Evolutionary conservation across 1,284 basidiomycete genomes (phyloP).

Genomic region (Pseudozyma sp.): DNA sequence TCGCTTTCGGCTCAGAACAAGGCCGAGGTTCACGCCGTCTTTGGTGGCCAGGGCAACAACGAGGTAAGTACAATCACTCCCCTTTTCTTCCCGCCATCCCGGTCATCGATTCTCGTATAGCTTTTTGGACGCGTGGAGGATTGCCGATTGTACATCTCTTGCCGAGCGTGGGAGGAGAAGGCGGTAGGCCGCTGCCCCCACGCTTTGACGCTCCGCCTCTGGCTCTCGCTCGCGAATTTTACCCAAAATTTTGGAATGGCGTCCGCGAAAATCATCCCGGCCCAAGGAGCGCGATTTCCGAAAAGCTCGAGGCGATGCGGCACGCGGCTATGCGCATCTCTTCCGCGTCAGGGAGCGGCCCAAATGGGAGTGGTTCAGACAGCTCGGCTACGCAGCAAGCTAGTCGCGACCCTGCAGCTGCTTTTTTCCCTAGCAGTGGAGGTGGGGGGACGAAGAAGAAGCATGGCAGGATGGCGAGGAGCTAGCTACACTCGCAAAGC

Average conservation of each 20-base stretch:
- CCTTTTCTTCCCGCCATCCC: not conserved
- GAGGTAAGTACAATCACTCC: slow-evolving; percentile 72
- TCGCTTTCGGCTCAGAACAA: slow-evolving; percentile 77
- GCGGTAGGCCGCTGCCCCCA: not conserved
- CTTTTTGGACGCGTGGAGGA: slow-evolving; percentile 28
- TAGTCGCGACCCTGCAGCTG: slow-evolving; percentile 34
- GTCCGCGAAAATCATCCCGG: slow-evolving; percentile 11
- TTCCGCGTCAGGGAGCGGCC: not conserved
- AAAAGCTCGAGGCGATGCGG: not conserved
- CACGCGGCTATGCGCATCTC: not conserved
- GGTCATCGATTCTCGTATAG: not conserved
- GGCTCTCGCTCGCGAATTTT: not conserved
- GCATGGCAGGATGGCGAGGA: not conserved
- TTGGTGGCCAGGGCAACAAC: slow-evolving; percentile 98
- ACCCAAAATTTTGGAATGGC: slow-evolving; percentile 31
- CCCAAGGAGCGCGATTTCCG: slow-evolving; percentile 18
- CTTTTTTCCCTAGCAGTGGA: not conserved
- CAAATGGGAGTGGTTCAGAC: not conserved
- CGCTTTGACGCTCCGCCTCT: not conserved
- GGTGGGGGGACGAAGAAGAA: not conserved
- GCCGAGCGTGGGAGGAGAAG: not conserved
- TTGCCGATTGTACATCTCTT: not conserved
- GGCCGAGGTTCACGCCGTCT: slow-evolving; percentile 89
- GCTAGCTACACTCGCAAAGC: not conserved
- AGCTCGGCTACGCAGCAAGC: slow-evolving; percentile 8